A percentile compares a stretch with the other conserved stretches of the same genome.
These are phyloP conservation scores for Daldinia caldariorum DNA, from an alignment of 495 filamentous ascomycete genomes.

Conservation along the genomic window DNA sequence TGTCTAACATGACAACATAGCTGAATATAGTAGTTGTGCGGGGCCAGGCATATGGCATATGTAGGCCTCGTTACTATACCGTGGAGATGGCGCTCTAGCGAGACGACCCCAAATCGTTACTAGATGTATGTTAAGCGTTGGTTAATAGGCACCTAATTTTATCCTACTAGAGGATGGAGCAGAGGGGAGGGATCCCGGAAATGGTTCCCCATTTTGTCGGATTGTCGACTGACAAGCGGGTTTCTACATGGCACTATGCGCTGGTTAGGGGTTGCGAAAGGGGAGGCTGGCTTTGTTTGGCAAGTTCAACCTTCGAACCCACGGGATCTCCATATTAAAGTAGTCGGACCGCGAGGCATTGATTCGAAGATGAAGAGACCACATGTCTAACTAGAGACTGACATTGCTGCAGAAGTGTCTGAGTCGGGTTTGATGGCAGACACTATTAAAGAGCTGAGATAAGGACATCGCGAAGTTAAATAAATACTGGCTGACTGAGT, in stretches of 20 bases:
- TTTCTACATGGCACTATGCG: slow-evolving; percentile 22
- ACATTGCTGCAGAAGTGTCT: slow-evolving; percentile 30
- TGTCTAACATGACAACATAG: slow-evolving; percentile 30
- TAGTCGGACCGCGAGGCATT: slow-evolving; percentile 6
- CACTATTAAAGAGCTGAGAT: slow-evolving; percentile 18
- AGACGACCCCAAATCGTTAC: slow-evolving; percentile 18
- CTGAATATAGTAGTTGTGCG: slow-evolving; percentile 24
- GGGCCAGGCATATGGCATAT: slow-evolving; percentile 1
- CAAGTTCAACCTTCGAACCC: neutral
- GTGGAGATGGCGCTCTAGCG: slow-evolving; percentile 12
- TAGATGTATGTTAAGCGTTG: neutral
- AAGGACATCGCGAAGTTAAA: slow-evolving; percentile 20
- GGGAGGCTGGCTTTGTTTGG: slow-evolving; percentile 23
- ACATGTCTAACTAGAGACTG: slow-evolving; percentile 30
- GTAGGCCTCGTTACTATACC: slow-evolving; percentile 12
- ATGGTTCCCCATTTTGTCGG: slow-evolving; percentile 23
- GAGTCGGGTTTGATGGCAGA: slow-evolving; percentile 34
- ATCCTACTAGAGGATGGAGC: slow-evolving; percentile 5
- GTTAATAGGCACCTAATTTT: slow-evolving; percentile 5
- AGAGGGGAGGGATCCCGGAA: slow-evolving; percentile 9
- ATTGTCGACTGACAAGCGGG: slow-evolving; percentile 25
- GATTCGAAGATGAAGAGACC: slow-evolving; percentile 26
- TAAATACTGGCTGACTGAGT: neutral
- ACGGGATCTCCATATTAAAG: slow-evolving; percentile 22
- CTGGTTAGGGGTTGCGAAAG: slow-evolving; percentile 18